Conservation (phyloP, 2,329 filamentous ascomycete genomes). For the Phoma sp. region DNA sequence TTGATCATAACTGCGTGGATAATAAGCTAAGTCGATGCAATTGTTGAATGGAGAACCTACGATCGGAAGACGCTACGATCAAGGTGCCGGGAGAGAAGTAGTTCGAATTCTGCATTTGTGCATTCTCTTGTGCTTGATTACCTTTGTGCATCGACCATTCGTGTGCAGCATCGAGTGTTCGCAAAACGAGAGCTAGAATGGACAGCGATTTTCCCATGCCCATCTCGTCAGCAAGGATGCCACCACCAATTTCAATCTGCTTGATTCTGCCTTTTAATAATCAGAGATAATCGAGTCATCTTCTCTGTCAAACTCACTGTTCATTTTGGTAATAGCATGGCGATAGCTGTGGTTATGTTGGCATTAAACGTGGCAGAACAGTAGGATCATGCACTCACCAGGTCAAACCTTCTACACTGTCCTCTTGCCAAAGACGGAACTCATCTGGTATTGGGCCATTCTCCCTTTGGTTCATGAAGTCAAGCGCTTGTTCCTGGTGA, state of each 20-base stretch:
- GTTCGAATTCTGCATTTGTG: constrained; percentile 28
- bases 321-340: constrained; percentile 51
- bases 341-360: constrained; percentile 34
- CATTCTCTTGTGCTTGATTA: neutral
- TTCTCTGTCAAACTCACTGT: constrained; percentile 4
- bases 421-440: constrained; percentile 36
- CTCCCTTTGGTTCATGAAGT: constrained; percentile 40
- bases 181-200: constrained; percentile 57
- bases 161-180: constrained; percentile 48
- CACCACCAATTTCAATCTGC: constrained; percentile 45
- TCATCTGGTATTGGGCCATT: constrained; percentile 37
- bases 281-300: too few species aligned
- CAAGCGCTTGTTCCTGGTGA: constrained; percentile 37
- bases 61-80: constrained; percentile 39
- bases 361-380: too few species aligned
- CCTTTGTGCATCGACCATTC: constrained; percentile 39
- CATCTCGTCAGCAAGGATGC: constrained; percentile 67
- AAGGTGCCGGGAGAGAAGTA: too few species aligned
- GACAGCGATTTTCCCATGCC: constrained; percentile 65
- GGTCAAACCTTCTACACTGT: constrained; percentile 23
- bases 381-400: constrained; percentile 20
- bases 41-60: constrained; percentile 8
- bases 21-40: neutral
- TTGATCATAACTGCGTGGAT: constrained; percentile 35
- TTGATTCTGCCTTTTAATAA: constrained; percentile 6